Evolutionary conservation across 257 asterid species (phyloP).

Genomic region (Jaltomata sinuosa): DNA sequence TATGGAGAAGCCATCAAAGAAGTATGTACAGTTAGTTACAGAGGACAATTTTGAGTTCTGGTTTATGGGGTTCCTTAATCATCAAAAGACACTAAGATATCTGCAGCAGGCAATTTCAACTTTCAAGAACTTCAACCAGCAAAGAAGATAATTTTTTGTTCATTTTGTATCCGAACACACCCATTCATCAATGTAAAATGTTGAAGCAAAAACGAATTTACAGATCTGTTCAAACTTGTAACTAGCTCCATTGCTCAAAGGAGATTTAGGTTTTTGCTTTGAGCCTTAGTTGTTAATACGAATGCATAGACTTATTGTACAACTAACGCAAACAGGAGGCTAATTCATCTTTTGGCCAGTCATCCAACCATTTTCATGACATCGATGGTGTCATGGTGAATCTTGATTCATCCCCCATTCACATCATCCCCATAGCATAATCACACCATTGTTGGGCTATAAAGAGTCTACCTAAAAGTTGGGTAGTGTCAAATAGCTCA

Average conservation of each 20-base stretch:
- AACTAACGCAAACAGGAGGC: background rate
- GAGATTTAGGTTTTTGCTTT: background rate
- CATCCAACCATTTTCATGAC: background rate
- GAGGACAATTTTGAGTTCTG: slow-evolving; percentile 40
- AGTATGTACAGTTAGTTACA: slow-evolving; percentile 31
- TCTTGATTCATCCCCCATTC: background rate
- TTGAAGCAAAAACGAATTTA: background rate
- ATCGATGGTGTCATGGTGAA: background rate
- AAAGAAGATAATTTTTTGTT: background rate
- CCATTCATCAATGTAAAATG: background rate
- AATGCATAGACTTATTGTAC: background rate
- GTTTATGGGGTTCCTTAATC: slow-evolving; percentile 55
- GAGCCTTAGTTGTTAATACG: background rate
- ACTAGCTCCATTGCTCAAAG: background rate
- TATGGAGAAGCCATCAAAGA: slow-evolving; percentile 25
- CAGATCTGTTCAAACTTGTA: background rate
- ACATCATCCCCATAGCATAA: background rate
- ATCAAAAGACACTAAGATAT: slow-evolving; percentile 19
- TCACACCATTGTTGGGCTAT: background rate
- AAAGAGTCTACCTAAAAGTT: background rate
- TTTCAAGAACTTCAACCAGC: background rate
- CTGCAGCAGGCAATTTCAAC: slow-evolving; percentile 19
- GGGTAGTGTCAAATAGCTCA: background rate
- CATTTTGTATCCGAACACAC: background rate
- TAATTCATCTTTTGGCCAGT: background rate